phyloP scores from a whole-genome alignment of 495 filamentous ascomycete genomes.

The Podospora comata region DNA sequence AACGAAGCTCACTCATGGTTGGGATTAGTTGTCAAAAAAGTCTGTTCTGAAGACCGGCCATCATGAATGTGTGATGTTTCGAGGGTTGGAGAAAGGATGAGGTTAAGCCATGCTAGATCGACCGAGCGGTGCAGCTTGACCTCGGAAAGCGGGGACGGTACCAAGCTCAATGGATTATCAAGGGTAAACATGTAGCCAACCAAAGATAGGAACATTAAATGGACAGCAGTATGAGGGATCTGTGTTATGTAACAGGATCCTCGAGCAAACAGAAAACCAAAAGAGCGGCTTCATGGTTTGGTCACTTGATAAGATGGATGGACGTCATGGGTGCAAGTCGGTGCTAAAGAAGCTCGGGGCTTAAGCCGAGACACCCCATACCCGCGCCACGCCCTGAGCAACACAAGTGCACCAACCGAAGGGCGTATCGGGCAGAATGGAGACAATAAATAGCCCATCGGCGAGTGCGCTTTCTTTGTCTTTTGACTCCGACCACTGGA shows the following conservation, averaged over 20 bases:
- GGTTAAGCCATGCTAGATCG: too few species aligned
- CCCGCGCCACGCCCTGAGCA: not conserved
- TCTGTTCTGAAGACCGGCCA: too few species aligned
- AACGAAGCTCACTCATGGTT: too few species aligned
- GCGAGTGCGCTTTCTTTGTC: slow-evolving; percentile 1
- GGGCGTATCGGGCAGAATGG: not conserved
- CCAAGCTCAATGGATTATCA: too few species aligned
- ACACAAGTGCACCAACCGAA: not conserved
- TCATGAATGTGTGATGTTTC: too few species aligned
- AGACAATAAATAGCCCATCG: slow-evolving; percentile 9
- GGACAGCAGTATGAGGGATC: not conserved
- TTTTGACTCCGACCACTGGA: not conserved
- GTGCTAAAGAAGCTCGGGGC: not conserved
- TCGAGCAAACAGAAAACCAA: not conserved
- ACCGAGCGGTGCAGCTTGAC: too few species aligned
- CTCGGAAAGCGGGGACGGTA: too few species aligned
- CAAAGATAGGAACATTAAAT: not conserved
- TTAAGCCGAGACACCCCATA: slow-evolving; percentile 22
- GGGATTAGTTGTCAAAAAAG: too few species aligned
- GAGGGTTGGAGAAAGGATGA: too few species aligned
- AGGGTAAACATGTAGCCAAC: not conserved
- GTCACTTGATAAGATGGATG: slow-evolving; percentile 19
- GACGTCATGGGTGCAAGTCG: slow-evolving; percentile 13
- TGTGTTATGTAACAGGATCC: slow-evolving; percentile 12
- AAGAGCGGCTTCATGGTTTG: slow-evolving; percentile 6